Evolutionary conservation across 2,329 filamentous ascomycete species (phyloP), one percentile per base, ranked within the genome.

Genomic region (Monilinia vaccinii-corymbosi): DNA sequence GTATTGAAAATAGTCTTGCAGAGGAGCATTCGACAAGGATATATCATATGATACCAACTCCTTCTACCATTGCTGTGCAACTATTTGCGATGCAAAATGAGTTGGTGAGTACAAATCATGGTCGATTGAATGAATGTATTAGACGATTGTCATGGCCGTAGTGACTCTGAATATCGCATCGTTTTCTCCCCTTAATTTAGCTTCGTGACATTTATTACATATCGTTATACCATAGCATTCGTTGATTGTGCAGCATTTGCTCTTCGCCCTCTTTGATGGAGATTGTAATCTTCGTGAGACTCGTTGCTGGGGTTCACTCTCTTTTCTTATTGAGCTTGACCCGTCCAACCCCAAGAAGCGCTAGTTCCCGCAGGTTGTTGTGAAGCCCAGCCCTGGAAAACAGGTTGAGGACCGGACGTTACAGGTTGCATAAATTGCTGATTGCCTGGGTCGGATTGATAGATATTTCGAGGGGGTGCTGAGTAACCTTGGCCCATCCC

Each of bases 381-480:
- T 34, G 66, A 65, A 47, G 70, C 64, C 71, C 71, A 73, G n/a
- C 65, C 68, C 52, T 71, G 70, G 52, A 60, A 56, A 8, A 66
- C 67, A 56, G 68, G 60, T 58, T 71, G 70, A 60, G 69, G 63
- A 18, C 66, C 69, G 34, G 68, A 67, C 16, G 84, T 73, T 67
- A 79, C 74, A 73, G 85, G 78, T 68, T 87, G 84, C 82, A 91
- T 81, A 75, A 87, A 87, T 69, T 85, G 81, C 56, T 84, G 77
- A 4, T 82, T 80, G 1, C 82, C 84, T 73, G 85, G 83, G 50
- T 87, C 84, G 32, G 82, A 74, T 21, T 81, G 75, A 66, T 85
- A 85, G 68, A 86, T 81, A 46, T 32, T 28, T 66, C 84, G 81
- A 9, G 78, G 76, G 31, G 79, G 76, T n/a, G 76, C 75, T 31